Conservation (phyloP, 257 asterid species). For the Solanum chaucha region DNA sequence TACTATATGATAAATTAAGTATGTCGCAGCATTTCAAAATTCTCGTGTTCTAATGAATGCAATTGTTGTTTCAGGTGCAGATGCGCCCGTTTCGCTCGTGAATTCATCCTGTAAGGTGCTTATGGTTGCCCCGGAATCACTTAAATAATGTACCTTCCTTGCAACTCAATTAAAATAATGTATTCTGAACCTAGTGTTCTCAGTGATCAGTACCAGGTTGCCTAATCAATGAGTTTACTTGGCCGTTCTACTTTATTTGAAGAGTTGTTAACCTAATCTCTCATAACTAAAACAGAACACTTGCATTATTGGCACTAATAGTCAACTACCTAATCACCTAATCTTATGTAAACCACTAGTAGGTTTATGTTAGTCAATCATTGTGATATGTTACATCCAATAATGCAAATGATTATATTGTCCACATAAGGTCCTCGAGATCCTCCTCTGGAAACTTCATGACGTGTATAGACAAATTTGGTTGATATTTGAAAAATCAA, state of each 20-base stretch:
- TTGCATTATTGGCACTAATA: too few species aligned
- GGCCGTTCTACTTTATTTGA: neutral
- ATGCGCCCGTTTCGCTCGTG: neutral
- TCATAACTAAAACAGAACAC: neutral
- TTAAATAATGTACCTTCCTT: neutral
- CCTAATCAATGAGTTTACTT: neutral
- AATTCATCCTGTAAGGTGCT: neutral
- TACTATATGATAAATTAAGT: neutral
- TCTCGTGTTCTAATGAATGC: neutral
- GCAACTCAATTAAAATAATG: neutral
- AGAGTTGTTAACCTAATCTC: constrained; percentile 37
- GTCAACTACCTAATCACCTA: too few species aligned
- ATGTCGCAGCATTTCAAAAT: neutral
- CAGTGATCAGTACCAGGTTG: neutral
- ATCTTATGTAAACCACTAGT: neutral
- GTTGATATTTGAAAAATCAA: neutral
- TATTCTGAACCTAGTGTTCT: neutral
- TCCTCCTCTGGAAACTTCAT: neutral
- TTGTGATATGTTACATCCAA: neutral
- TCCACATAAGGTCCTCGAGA: neutral
- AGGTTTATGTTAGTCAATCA: neutral
- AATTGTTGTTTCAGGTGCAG: neutral
- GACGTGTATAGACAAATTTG: neutral
- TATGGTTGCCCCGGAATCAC: neutral
- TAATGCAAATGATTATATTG: neutral